Percentiles rank a stretch among this genome's conserved stretches.
Conservation (phyloP, 352 stramenopile species). For the Stramenopiles sp. region DNA sequence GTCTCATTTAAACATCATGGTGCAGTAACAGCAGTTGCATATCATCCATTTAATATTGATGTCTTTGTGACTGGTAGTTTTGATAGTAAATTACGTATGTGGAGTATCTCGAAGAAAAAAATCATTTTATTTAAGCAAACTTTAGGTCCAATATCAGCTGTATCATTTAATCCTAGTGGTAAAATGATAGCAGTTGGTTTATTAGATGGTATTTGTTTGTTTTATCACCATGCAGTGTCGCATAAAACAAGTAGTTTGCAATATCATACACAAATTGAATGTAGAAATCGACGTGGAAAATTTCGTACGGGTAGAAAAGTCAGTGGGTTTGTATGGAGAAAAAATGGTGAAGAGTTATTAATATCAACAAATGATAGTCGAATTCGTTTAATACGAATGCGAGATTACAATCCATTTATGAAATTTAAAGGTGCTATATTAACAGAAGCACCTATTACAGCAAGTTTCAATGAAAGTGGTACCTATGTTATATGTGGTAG, state of each 20-base stretch:
- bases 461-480: conserved; percentile 17
- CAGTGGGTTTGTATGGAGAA: conserved; percentile 25
- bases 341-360: conserved; percentile 22
- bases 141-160: conserved; percentile 16
- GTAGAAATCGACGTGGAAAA: conserved; percentile 26
- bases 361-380: conserved; percentile 32
- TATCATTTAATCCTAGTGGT: conserved; percentile 15
- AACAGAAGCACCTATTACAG: conserved; percentile 15
- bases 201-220: conserved; percentile 30
- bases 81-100: conserved; percentile 31
- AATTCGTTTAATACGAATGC: conserved; percentile 27
- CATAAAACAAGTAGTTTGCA: conserved; percentile 24
- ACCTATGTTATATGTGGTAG: not conserved
- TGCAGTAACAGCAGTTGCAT: conserved; percentile 29
- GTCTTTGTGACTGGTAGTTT: conserved; percentile 31
- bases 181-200: conserved; percentile 21
- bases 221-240: too few relatives aligned
- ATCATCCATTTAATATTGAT: conserved; percentile 28
- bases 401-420: conserved; percentile 25
- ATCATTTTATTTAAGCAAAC: conserved; percentile 31
- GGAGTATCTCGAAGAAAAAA: conserved; percentile 26
- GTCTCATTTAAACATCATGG: conserved; percentile 29
- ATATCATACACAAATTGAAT: conserved; percentile 32
- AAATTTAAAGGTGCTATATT: conserved; percentile 24
- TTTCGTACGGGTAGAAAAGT: conserved; percentile 29